Evolutionary conservation across 768 basidiomycete genomes (phyloP).

Genomic region (Suillus lakei): DNA sequence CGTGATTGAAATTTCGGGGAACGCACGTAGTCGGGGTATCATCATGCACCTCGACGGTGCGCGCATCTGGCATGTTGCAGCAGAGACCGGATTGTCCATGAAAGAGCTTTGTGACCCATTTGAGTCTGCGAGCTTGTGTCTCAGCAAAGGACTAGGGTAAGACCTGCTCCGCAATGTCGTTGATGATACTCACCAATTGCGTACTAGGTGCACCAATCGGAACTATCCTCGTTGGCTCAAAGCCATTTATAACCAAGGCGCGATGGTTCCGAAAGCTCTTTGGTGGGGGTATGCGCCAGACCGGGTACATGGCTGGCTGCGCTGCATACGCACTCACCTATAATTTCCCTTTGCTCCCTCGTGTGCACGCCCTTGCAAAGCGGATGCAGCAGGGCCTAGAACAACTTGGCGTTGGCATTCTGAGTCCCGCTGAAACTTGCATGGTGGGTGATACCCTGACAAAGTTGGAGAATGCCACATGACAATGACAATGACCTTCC

Average conservation of each 20-base stretch:
- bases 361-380: constrained; percentile 71
- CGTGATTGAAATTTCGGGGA: constrained; percentile 78
- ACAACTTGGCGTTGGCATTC: constrained; percentile 71
- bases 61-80: constrained; percentile 94
- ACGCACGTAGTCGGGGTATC: constrained; percentile 69
- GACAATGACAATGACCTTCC: neutral
- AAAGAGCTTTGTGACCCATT: constrained; percentile 87
- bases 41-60: constrained; percentile 94
- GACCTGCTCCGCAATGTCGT: constrained; percentile 17
- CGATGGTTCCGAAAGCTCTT: constrained; percentile 88
- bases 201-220: constrained; percentile 74
- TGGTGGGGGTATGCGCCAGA: constrained; percentile 92
- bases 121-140: constrained; percentile 87
- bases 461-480: neutral
- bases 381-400: constrained; percentile 69
- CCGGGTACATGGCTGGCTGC: constrained; percentile 75
- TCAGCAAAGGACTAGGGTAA: constrained; percentile 93
- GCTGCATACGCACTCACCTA: constrained; percentile 83
- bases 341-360: constrained; percentile 73
- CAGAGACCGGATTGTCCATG: constrained; percentile 67
- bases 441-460: constrained; percentile 59
- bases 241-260: constrained; percentile 74
- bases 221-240: constrained; percentile 79
- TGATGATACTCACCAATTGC: neutral
- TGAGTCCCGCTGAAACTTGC: constrained; percentile 80